Conservation (phyloP, 1,139 yeast genomes). For the Blastobotrys elegans region DNA sequence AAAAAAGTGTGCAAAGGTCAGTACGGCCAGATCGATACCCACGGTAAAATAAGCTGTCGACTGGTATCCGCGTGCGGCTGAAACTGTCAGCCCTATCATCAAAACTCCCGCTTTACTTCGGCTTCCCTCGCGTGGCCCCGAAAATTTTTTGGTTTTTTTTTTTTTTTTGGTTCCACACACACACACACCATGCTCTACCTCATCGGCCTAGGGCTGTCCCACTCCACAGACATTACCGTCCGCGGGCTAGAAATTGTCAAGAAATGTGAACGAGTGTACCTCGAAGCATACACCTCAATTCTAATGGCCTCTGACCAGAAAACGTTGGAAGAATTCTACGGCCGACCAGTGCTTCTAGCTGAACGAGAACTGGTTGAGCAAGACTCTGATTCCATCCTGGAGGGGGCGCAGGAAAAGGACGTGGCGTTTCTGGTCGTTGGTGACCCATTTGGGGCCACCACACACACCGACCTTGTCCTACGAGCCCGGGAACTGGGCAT, state of each 20-base stretch:
- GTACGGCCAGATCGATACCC: too few species aligned
- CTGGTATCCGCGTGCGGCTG: too few species aligned
- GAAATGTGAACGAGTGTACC: constrained; percentile 79
- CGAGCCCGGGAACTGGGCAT: constrained; percentile 84
- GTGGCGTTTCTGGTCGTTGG: constrained; percentile 95
- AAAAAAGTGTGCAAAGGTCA: too few species aligned
- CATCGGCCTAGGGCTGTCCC: constrained; percentile 87
- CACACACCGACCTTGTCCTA: constrained; percentile 89
- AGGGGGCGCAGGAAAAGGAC: constrained; percentile 69
- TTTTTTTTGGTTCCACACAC: background rate
- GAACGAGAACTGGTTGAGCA: constrained; percentile 92
- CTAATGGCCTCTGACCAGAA: constrained; percentile 84
- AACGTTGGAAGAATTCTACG: constrained; percentile 66
- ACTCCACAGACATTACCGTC: constrained; percentile 86
- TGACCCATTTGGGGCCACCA: constrained; percentile 97
- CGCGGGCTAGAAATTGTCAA: constrained; percentile 84
- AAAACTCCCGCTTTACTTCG: too few species aligned
- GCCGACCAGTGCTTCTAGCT: constrained; percentile 78
- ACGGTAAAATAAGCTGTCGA: too few species aligned
- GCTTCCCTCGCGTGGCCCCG: too few species aligned
- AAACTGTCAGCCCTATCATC: too few species aligned
- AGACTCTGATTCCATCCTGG: constrained; percentile 77
- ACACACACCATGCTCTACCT: constrained; percentile 66
- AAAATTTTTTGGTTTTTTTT: background rate
- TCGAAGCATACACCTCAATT: constrained; percentile 94